phyloP scores from a whole-genome alignment of 1,284 basidiomycete species.

The Malassezia slooffiae region DNA sequence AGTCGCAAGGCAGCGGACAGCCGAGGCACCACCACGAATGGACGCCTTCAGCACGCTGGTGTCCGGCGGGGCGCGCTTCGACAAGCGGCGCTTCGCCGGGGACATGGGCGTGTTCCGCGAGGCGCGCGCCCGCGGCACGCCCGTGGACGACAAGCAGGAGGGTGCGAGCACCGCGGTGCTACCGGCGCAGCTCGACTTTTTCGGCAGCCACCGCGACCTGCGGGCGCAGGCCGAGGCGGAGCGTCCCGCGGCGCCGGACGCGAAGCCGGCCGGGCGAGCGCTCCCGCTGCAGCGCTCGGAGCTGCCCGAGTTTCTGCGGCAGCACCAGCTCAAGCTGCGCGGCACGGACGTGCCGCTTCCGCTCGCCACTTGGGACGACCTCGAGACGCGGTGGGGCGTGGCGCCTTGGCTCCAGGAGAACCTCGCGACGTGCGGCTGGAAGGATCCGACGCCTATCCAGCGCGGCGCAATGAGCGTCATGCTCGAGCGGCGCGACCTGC shows the following conservation, averaged over 20 bases:
- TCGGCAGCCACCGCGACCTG: slow-evolving; percentile 19
- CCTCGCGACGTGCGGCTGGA: slow-evolving; percentile 27
- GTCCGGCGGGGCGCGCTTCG: slow-evolving; percentile 51
- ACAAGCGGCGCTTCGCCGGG: slow-evolving; percentile 63
- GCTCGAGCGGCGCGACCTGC: slow-evolving; percentile 34
- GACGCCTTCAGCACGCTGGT: slow-evolving; percentile 44
- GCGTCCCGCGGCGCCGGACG: not conserved
- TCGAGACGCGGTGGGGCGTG: slow-evolving; percentile 26
- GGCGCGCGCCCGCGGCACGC: no score
- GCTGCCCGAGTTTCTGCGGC: slow-evolving; percentile 28
- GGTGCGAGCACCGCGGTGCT: slow-evolving; percentile 15
- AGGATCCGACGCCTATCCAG: slow-evolving; percentile 46
- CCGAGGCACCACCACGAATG: slow-evolving; percentile 20
- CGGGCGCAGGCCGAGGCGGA: slow-evolving; percentile 11
- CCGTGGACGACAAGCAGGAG: slow-evolving; percentile 1
- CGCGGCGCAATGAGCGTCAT: slow-evolving; percentile 46
- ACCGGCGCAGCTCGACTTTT: slow-evolving; percentile 30
- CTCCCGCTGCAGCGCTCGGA: slow-evolving; percentile 25
- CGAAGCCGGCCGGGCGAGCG: not conserved
- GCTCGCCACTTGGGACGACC: slow-evolving; percentile 39
- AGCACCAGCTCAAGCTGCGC: slow-evolving; percentile 43
- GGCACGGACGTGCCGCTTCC: slow-evolving; percentile 48
- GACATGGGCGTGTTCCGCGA: slow-evolving; percentile 62
- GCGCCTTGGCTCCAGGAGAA: slow-evolving; percentile 27
- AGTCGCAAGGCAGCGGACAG: not conserved